Conservation (phyloP, 495 filamentous ascomycete genomes). For the Aspergillus funiculosus region DNA sequence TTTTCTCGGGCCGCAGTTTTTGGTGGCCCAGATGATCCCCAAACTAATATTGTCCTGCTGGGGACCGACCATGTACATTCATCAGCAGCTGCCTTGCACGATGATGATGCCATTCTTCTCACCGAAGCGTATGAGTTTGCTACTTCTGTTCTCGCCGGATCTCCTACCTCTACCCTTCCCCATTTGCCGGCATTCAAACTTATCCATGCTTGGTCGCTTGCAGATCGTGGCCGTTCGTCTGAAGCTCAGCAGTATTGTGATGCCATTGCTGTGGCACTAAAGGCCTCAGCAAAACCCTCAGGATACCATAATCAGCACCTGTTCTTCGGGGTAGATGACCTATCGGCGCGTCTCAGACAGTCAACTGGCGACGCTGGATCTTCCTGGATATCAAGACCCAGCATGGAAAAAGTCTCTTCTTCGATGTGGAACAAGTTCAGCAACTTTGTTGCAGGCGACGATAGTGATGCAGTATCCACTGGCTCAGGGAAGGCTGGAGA, state of each 20-base stretch:
- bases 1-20: conserved; percentile 58
- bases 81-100: conserved; percentile 59
- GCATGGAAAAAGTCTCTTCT: conserved; percentile 87
- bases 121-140: conserved; percentile 93
- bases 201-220: conserved; percentile 73
- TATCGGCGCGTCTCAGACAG: conserved; percentile 74
- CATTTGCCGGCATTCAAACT: conserved; percentile 88
- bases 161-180: conserved; percentile 56
- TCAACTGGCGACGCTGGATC: conserved; percentile 66
- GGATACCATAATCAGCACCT: conserved; percentile 75
- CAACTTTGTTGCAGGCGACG: conserved; percentile 90
- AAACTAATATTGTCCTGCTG: conserved; percentile 71
- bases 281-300: conserved; percentile 73
- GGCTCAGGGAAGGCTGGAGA: conserved; percentile 53
- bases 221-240: conserved; percentile 71
- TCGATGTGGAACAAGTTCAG: conserved; percentile 86
- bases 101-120: conserved; percentile 78
- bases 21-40: conserved; percentile 77
- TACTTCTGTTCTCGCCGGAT: conserved; percentile 56
- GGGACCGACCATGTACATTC: conserved; percentile 71
- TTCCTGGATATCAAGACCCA: conserved; percentile 92
- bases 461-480: conserved; percentile 57
- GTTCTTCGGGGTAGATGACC: conserved; percentile 70
- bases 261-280: conserved; percentile 70
- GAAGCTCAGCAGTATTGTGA: conserved; percentile 93